Evolutionary conservation across 345 rosid genomes (phyloP).

Genomic region (Salix arbutifolia): DNA sequence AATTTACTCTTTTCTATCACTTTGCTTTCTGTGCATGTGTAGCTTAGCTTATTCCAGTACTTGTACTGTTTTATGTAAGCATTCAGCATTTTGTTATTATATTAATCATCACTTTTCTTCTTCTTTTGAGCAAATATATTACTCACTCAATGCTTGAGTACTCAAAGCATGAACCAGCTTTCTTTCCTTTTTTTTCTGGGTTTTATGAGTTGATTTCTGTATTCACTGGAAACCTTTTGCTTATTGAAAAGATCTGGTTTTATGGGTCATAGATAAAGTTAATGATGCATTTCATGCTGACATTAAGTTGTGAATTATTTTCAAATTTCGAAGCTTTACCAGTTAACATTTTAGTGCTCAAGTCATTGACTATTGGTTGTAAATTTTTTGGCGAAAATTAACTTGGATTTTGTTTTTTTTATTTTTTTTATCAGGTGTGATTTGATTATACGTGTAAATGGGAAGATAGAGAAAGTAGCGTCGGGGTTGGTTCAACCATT

Average conservation of each 20-base stretch:
- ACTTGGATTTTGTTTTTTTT: background rate
- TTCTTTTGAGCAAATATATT: background rate
- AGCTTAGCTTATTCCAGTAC: background rate
- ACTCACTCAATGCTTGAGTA: background rate
- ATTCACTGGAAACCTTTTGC: background rate
- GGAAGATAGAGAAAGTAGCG: constrained; percentile 78
- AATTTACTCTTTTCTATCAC: background rate
- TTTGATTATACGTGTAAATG: constrained; percentile 72
- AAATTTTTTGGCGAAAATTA: background rate
- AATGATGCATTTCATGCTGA: background rate
- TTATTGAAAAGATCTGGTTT: constrained; percentile 3
- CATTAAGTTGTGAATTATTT: background rate
- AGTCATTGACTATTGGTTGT: background rate
- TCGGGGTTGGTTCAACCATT: constrained; percentile 87
- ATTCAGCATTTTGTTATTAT: background rate
- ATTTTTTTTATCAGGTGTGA: constrained; percentile 58
- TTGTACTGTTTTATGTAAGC: background rate
- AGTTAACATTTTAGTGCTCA: background rate
- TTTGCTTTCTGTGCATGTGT: background rate
- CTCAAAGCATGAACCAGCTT: background rate
- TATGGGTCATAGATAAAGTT: background rate
- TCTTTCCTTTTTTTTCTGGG: background rate
- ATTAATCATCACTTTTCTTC: background rate
- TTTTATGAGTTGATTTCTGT: background rate
- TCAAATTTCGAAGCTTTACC: background rate